These are phyloP conservation scores for Hypomyces perniciosus DNA, from an alignment of 2,329 filamentous ascomycete species.

Conservation along the genomic window DNA sequence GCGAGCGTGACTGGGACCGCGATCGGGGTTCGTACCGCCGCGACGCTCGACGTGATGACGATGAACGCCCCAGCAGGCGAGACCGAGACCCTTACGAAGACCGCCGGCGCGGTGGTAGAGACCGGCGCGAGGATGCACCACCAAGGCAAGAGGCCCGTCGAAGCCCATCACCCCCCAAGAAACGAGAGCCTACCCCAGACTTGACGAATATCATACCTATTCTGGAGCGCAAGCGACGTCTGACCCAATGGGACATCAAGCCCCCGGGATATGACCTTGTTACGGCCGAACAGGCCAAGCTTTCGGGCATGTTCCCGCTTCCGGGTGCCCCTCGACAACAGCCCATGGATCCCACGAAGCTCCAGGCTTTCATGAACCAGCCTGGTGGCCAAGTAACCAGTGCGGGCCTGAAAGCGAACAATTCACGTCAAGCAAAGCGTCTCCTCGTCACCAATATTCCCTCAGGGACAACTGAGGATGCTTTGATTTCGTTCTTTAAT, in stretches of 20 bases:
- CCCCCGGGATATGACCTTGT: conserved; percentile 97
- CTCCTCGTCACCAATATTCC: conserved; percentile 84
- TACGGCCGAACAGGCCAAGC: conserved; percentile 94
- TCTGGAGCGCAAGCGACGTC: conserved; percentile 76
- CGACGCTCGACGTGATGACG: conserved; percentile 60
- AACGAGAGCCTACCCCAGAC: conserved; percentile 92
- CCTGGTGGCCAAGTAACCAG: conserved; percentile 65
- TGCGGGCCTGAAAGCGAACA: conserved; percentile 82
- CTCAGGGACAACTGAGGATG: conserved; percentile 64
- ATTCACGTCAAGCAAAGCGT: conserved; percentile 90
- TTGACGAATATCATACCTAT: conserved; percentile 80
- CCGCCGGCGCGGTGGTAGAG: conserved; percentile 45
- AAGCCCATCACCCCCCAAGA: conserved; percentile 76
- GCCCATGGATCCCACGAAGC: conserved; percentile 86
- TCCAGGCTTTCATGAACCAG: conserved; percentile 94
- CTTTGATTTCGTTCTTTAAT: conserved; percentile 82
- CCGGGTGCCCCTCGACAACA: conserved; percentile 92
- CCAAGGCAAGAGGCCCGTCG: conserved; percentile 53
- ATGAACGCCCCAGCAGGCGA: conserved; percentile 48
- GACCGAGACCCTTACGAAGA: conserved; percentile 52
- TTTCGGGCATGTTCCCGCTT: conserved; percentile 98
- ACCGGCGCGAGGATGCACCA: conserved; percentile 35
- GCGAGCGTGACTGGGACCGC: conserved; percentile 72
- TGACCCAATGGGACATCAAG: conserved; percentile 99
- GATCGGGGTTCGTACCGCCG: conserved; percentile 58